Base-by-base conservation (phyloP, 1,284 basidiomycete genomes). In the Melanopsichium pennsylvanicum region DNA sequence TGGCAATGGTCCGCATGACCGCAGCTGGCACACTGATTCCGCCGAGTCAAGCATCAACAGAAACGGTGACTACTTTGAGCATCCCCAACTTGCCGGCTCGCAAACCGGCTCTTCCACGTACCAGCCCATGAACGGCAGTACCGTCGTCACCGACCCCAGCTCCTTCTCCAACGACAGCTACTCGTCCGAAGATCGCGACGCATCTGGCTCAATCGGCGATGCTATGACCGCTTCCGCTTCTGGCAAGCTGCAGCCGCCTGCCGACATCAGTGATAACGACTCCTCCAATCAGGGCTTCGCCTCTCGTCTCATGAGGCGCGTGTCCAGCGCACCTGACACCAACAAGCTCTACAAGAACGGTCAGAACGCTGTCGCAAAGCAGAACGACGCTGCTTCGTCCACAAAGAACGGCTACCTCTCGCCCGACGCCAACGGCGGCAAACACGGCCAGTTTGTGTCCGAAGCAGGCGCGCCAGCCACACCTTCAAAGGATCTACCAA, bases 271-370 rank as follows among this genome's bases (percentile, higher is more conserved):
- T 47, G 61, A 58, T 23, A 40, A 26, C 31, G 60, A 56, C 25
- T 54, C 49, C n/a, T n/a, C 40, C 5, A 40, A 50, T 22, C 52
- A 56, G n/a, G 46, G 59, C n/a, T 61, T 64, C 21, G 56, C 67
- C 11, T 60, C 60, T 7, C 60, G 67, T 26, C 67, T 70, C 26
- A 59, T 98, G 33, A 88, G 95, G 43, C 88, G 95, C 33, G 95
- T 97, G 37, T 93, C 94, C 2, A 96, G 93, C 19, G 94, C 94
- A 2, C 95, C 95, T 2, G 97, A 97, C 81, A 89, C 93, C 40
- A 98, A 97, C 82, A 90, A 89, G 35, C 84, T 97, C 18, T 93
- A 95, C 81, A 84, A 86, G 40, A 72, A 74, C 40, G 60, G 47
- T 23, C 59, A 62, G 26, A 46, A 52, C 18, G 51, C 35, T 6